Evolutionary conservation across 805 yeast genomes (phyloP), one percentile per base, ranked within the genome.

Genomic region (Monosporozyma yasuniensis): DNA sequence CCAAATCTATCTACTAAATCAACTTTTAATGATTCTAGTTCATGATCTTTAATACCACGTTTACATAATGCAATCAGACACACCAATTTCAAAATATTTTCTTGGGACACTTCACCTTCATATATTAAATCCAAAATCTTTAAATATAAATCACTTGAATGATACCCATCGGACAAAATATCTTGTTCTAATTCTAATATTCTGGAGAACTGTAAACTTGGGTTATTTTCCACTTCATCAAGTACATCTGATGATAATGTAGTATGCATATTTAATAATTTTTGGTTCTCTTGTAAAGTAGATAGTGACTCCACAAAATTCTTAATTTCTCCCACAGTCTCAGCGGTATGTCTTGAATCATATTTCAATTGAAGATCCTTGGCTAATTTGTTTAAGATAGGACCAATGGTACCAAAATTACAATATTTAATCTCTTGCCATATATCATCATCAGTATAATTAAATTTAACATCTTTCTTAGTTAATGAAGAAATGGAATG

Each of bases 351-450:
- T 47, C 79, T 70, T 47, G 70, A 71, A 48, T 83, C 87, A 61
- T 80, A 87, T 58, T 82, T 82, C 4, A 71, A 68, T 63, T 88
- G 95, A 42, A 93, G 69, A 44, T 73, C 68, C 54, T 79, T 81
- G 0, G 97, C 97, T 50, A 80, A 71, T 23, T 71, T 64, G 63
- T 88, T 90, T 43, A 93, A 72, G 23, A 74, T 73, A 6, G 79
- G 75, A 1, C 97, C 97, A 34, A 90, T 83, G 23, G 81, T 75
- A 1, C 90, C 84, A 65, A 93, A 90, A 54, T 89, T 89, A 50
- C 81, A 67, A 60, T 80, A 78, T 53, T 80, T 78, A 14, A 90
- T 70, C 6, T 73, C 60, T 30, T 62, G 55, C 68, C 65, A 60
- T n/a, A 61, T 60, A 3, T 61, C 64, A 35, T 67, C 68, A 16